Evolutionary conservation across 805 yeast species (phyloP), one percentile per base, ranked within the genome.

Genomic region (Naumovozyma baii): DNA sequence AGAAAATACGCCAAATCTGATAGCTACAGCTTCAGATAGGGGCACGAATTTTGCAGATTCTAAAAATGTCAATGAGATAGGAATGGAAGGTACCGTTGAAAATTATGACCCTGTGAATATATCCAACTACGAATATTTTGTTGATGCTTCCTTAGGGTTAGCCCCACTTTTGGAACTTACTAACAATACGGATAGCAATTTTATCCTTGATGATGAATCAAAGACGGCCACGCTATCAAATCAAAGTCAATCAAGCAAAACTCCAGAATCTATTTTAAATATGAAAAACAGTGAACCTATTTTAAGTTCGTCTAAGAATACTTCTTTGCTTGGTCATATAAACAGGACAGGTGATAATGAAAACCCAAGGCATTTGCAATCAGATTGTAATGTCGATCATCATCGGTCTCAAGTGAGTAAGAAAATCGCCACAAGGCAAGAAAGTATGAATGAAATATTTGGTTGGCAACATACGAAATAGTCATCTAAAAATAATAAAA

Each of bases 61-160:
- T n/a, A n/a, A n/a, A n/a, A n/a, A n/a, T n/a, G n/a, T n/a, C n/a
- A n/a, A n/a, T n/a, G n/a, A n/a, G n/a, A n/a, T n/a, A n/a, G n/a
- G n/a, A n/a, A n/a, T n/a, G n/a, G n/a, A n/a, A n/a, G n/a, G n/a
- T n/a, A n/a, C n/a, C n/a, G n/a, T n/a, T n/a, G n/a, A n/a, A n/a
- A n/a, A n/a, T n/a, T n/a, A n/a, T n/a, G n/a, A n/a, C n/a, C n/a
- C n/a, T n/a, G n/a, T 22, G 26, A 22, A 15, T 41, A 39, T 38
- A 14, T 39, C 53, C 2, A 66, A 63, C 39, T 61, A 59, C 49
- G 86, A 80, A 42, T 81, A 79, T 57, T 83, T 81, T n/a, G 85
- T 85, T 2, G 92, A 83, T 61, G 90, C 86, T 1, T 83, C 90
- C 0, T 61, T 82, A 31, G 90, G 90, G 1, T 62, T 83, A 39